phyloP scores from a whole-genome alignment of 1,284 basidiomycete genomes.

The Cutaneotrichosporon sp. region DNA sequence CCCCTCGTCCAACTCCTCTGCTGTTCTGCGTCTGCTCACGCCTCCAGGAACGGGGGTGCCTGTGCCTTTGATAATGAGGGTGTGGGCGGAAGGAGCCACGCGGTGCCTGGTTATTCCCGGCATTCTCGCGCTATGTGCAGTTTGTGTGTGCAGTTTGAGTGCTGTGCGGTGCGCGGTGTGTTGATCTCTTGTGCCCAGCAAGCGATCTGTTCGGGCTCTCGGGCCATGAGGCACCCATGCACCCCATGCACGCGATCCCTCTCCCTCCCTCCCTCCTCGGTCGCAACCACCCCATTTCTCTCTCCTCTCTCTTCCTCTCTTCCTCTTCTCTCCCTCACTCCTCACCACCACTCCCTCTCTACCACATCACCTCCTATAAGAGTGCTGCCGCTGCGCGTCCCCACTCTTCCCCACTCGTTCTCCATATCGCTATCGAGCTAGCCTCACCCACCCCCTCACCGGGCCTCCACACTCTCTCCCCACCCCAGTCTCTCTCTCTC shows the following conservation, averaged over 20 bases:
- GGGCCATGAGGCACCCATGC: too few species aligned
- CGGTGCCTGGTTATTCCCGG: background rate
- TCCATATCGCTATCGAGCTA: background rate
- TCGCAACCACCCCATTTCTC: background rate
- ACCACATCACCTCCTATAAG: background rate
- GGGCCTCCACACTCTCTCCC: constrained; percentile 2
- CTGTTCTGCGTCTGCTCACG: background rate
- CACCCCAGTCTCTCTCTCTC: background rate
- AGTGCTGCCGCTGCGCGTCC: background rate
- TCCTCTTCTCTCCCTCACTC: background rate
- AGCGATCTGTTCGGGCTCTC: too few species aligned
- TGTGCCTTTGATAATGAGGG: background rate
- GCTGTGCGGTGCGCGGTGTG: too few species aligned
- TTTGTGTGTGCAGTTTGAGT: too few species aligned
- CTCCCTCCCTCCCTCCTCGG: background rate
- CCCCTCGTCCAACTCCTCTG: background rate
- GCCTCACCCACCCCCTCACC: background rate
- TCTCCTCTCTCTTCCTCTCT: background rate
- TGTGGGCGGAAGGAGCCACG: background rate
- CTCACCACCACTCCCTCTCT: background rate
- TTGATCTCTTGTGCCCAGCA: too few species aligned
- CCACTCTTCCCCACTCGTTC: background rate
- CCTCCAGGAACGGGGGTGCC: background rate
- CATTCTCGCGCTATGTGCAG: too few species aligned
- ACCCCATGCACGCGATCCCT: too few species aligned